phyloP scores from a whole-genome alignment of 116 monocot genomes.

The Iris pallida region DNA sequence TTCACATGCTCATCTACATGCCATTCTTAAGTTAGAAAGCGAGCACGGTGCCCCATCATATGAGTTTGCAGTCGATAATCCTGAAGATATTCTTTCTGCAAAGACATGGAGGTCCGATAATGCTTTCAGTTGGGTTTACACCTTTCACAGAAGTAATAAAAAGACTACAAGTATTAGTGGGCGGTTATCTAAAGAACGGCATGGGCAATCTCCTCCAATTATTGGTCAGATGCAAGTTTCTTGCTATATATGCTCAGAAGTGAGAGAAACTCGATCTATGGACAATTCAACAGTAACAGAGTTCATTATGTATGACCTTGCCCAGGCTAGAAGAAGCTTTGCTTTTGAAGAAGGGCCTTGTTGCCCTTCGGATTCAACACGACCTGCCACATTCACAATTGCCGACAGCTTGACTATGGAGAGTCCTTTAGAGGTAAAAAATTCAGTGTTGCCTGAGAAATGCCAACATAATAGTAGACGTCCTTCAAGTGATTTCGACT shows the following conservation, averaged over 20 bases:
- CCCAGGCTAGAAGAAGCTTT: constrained; percentile 48
- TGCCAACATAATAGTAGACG: constrained; percentile 14
- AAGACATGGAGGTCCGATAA: constrained; percentile 65
- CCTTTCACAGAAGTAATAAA: constrained; percentile 61
- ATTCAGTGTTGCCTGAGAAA: constrained; percentile 15
- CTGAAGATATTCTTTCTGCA: constrained; percentile 59
- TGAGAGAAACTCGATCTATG: constrained; percentile 25
- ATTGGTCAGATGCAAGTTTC: constrained; percentile 90
- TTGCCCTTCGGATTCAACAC: constrained; percentile 17
- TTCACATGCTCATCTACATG: constrained; percentile 67
- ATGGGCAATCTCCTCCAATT: constrained; percentile 28
- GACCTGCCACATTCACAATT: constrained; percentile 10
- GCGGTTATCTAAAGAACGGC: constrained; percentile 27
- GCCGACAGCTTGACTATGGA: constrained; percentile 13
- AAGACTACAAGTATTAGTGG: constrained; percentile 20
- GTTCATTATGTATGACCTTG: constrained; percentile 70
- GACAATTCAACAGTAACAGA: constrained; percentile 53
- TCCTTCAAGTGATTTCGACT: constrained; percentile 21
- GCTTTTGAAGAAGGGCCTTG: constrained; percentile 19
- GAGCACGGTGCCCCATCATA: constrained; percentile 41
- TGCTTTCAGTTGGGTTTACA: constrained; percentile 76
- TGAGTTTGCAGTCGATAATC: constrained; percentile 51
- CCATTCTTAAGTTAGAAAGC: constrained; percentile 52
- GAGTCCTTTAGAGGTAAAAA: constrained; percentile 4
- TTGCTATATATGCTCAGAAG: constrained; percentile 68